Conservation (phyloP, 441 rosid genomes). For the Metrosideros polymorpha region DNA sequence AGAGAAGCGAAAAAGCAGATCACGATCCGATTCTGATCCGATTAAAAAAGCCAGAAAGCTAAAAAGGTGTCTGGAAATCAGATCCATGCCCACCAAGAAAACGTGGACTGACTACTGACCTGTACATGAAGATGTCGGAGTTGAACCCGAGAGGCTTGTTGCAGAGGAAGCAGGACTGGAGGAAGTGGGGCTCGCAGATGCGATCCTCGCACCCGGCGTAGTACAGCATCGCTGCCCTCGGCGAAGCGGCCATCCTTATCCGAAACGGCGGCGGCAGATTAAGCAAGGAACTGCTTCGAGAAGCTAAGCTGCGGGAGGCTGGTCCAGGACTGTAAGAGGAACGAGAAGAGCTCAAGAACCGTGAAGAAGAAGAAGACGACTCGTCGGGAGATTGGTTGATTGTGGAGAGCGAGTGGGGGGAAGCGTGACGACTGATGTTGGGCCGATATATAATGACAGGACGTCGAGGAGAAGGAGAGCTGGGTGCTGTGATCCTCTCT, state of each 20-base stretch:
- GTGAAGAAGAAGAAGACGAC: no score
- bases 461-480: neutral
- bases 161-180: conserved; percentile 67
- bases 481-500: conserved; percentile 5
- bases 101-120: conserved; percentile 23
- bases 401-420: neutral
- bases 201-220: conserved; percentile 17
- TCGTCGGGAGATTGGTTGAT: neutral
- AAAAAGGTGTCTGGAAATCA: no score
- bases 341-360: neutral
- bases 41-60: no score
- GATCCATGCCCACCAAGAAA: neutral
- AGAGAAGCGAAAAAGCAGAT: neutral
- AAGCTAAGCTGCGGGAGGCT: neutral
- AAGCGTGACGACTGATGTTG: neutral
- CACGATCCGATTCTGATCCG: neutral
- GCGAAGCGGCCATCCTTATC: neutral
- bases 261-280: neutral
- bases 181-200: conserved; percentile 51
- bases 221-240: conserved; percentile 22
- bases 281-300: neutral
- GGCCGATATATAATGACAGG: conserved; percentile 7
- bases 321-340: neutral
- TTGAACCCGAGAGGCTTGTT: conserved; percentile 48
- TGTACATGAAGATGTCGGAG: conserved; percentile 87